A percentile compares a stretch with the other conserved stretches of the same genome.
phyloP scores from a whole-genome alignment of 2,329 filamentous ascomycete genomes.

The Dendrostoma leiphaemia region DNA sequence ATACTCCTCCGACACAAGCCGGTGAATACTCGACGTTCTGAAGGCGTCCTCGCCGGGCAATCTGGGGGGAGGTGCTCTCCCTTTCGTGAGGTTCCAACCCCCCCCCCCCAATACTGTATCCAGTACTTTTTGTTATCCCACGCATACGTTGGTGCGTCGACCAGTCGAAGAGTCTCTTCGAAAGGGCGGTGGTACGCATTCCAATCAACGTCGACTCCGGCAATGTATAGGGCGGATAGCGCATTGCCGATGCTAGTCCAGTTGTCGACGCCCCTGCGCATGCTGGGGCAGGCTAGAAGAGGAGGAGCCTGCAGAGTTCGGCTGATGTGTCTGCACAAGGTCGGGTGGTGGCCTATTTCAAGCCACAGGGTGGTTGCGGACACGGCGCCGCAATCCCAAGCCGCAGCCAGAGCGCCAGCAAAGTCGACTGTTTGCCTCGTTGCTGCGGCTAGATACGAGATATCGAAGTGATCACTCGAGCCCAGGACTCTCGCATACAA shows the following conservation, averaged over 20 bases:
- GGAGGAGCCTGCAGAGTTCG: not conserved
- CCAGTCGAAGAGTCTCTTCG: not conserved
- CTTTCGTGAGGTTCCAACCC: conserved; percentile 1
- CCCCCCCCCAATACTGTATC: too few species aligned
- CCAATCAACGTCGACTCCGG: not conserved
- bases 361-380: too few species aligned
- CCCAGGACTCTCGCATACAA: not conserved
- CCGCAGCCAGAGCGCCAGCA: too few species aligned
- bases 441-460: not conserved
- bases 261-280: not conserved
- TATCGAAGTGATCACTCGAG: not conserved
- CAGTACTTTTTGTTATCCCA: conserved; percentile 4
- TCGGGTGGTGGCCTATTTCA: too few species aligned
- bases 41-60: too few species aligned
- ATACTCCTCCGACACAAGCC: not conserved
- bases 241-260: not conserved
- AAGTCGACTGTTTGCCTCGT: not conserved
- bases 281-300: not conserved
- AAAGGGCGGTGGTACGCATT: conserved; percentile 2
- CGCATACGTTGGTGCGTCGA: not conserved
- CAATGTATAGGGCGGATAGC: not conserved
- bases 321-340: too few species aligned
- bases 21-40: conserved; percentile 4
- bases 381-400: not conserved
- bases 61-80: not conserved